A percentile compares a stretch with the other conserved stretches of the same genome.
phyloP scores from a whole-genome alignment of 2,329 filamentous ascomycete species.

The Trichophyton rubrum region DNA sequence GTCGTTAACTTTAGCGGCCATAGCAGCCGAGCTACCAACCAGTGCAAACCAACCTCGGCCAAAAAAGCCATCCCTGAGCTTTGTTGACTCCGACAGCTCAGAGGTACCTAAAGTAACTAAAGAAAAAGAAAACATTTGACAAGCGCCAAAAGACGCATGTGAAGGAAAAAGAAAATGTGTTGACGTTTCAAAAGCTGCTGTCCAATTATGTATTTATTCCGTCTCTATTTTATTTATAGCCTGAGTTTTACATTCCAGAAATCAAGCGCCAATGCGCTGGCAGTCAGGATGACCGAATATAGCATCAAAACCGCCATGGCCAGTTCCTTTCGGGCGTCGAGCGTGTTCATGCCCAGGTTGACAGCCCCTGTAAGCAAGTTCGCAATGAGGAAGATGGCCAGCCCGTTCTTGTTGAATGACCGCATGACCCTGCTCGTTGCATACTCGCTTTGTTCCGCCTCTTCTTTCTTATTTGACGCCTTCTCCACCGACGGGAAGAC shows the following conservation, averaged over 20 bases:
- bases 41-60: neutral
- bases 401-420: constrained; percentile 78
- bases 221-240: constrained; percentile 11
- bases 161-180: neutral
- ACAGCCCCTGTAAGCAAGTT: constrained; percentile 82
- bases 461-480: constrained; percentile 40
- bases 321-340: constrained; percentile 52
- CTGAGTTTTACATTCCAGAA: constrained; percentile 24
- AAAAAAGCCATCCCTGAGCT: neutral
- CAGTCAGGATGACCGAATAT: constrained; percentile 58
- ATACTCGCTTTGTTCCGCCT: constrained; percentile 50
- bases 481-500: constrained; percentile 64
- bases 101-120: too few relatives aligned
- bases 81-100: neutral
- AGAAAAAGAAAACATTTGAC: neutral
- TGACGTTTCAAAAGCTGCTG: neutral
- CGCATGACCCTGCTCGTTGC: constrained; percentile 72
- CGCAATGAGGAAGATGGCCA: constrained; percentile 72
- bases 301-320: constrained; percentile 63
- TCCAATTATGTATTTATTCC: neutral
- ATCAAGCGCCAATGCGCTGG: constrained; percentile 43
- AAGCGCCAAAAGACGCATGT: neutral
- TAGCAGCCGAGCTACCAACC: neutral
- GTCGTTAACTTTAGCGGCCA: too few relatives aligned
- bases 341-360: constrained; percentile 73